Percentiles rank a stretch among this genome's conserved stretches.
These are phyloP conservation scores for Acer yangbiense DNA, from an alignment of 345 rosid genomes.

Conservation along the genomic window DNA sequence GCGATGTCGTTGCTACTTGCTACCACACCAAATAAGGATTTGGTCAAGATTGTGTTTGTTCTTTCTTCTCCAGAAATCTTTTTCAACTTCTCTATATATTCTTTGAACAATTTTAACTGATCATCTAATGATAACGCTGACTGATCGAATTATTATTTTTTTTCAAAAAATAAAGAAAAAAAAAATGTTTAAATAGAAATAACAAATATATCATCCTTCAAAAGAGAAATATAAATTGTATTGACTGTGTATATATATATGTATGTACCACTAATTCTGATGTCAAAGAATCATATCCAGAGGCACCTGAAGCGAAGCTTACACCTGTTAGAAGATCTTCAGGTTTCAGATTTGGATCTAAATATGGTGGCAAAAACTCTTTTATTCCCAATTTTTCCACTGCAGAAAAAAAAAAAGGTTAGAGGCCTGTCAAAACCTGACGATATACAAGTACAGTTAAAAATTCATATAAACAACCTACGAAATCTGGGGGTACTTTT, in stretches of 20 bases:
- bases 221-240: neutral
- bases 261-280: slow-evolving; percentile 47
- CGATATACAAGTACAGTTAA: too few species aligned
- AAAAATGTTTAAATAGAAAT: neutral
- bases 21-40: slow-evolving; percentile 35
- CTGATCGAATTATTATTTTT: slow-evolving; percentile 17
- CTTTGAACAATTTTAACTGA: slow-evolving; percentile 45
- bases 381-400: slow-evolving; percentile 70
- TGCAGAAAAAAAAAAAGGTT: slow-evolving; percentile 16
- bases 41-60: slow-evolving; percentile 33
- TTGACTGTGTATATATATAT: neutral
- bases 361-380: slow-evolving; percentile 57
- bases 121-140: slow-evolving; percentile 39
- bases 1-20: slow-evolving; percentile 64
- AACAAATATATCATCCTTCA: neutral
- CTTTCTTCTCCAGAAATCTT: slow-evolving; percentile 40
- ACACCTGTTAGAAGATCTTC: slow-evolving; percentile 73
- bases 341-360: slow-evolving; percentile 45
- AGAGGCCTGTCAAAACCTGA: too few species aligned
- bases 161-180: neutral
- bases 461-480: slow-evolving; percentile 18
- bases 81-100: slow-evolving; percentile 42
- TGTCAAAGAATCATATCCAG: slow-evolving; percentile 68
- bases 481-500: slow-evolving; percentile 39
- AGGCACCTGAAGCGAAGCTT: slow-evolving; percentile 71